Evolutionary conservation across 2,329 filamentous ascomycete species (phyloP).

Genomic region (Xylariaceae sp.): DNA sequence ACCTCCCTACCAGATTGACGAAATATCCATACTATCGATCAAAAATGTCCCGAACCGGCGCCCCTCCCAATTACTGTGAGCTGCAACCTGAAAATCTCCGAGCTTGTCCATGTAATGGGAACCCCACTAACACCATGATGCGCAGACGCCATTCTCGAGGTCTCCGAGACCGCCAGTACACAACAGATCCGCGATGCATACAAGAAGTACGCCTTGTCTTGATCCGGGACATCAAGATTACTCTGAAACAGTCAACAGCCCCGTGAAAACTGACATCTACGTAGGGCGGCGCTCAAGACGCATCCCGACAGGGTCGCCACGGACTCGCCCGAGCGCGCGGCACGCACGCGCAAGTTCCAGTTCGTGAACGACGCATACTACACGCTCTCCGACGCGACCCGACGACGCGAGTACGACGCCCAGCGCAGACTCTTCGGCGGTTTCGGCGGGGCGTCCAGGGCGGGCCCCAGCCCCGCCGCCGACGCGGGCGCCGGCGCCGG

Average conservation of each 20-base stretch:
- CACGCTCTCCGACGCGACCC: constrained; percentile 70
- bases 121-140: constrained; percentile 15
- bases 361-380: constrained; percentile 91
- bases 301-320: constrained; percentile 85
- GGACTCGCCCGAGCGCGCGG: constrained; percentile 73
- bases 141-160: constrained; percentile 65
- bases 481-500: constrained; percentile 23
- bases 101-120: constrained; percentile 1
- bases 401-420: constrained; percentile 78
- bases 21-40: no score
- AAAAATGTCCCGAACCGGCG: no score
- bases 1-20: no score
- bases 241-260: no score
- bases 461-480: constrained; percentile 37
- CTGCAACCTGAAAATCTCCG: no score
- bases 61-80: constrained; percentile 54
- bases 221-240: no score
- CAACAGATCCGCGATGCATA: constrained; percentile 90
- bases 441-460: no score
- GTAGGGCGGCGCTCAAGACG: constrained; percentile 77
- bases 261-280: no score
- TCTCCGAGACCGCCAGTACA: constrained; percentile 65
- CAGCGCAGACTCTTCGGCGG: constrained; percentile 55
- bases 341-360: constrained; percentile 83
- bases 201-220: constrained; percentile 56